Percentiles rank a stretch among this genome's conserved stretches.
Evolutionary conservation across 768 basidiomycete species (phyloP).

Genomic region (Tricholoma saponaceum): DNA sequence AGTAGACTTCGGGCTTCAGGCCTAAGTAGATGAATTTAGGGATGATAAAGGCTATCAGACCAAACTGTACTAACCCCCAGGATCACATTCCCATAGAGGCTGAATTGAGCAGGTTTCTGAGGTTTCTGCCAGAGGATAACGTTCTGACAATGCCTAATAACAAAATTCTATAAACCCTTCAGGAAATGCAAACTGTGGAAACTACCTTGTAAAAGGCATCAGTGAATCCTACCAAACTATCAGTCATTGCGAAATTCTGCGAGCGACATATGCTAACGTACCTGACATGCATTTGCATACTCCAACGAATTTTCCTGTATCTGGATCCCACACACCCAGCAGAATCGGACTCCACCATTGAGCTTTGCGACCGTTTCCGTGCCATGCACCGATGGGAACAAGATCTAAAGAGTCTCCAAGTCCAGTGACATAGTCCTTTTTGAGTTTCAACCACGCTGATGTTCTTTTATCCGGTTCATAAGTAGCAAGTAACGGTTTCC

Average conservation of each 20-base stretch:
- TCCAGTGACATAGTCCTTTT: slow-evolving; percentile 86
- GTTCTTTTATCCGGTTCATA: slow-evolving; percentile 91
- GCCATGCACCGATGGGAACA: slow-evolving; percentile 79
- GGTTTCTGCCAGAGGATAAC: slow-evolving; percentile 51
- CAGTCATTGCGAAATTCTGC: neutral
- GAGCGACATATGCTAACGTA: slow-evolving; percentile 26
- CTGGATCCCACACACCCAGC: slow-evolving; percentile 69
- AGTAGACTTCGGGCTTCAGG: slow-evolving; percentile 63
- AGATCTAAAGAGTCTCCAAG: slow-evolving; percentile 74
- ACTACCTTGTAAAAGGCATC: slow-evolving; percentile 77
- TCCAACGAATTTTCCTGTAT: slow-evolving; percentile 60
- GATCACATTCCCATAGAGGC: slow-evolving; percentile 58
- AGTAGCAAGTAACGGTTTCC: slow-evolving; percentile 74
- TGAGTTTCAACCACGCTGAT: slow-evolving; percentile 86
- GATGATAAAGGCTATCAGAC: slow-evolving; percentile 3
- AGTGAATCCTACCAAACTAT: slow-evolving; percentile 61
- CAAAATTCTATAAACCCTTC: slow-evolving; percentile 34
- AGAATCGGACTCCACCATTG: slow-evolving; percentile 92
- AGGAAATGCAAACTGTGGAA: neutral
- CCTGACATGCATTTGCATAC: slow-evolving; percentile 92
- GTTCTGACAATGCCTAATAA: slow-evolving; percentile 41
- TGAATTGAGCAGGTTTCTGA: slow-evolving; percentile 49
- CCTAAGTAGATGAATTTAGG: slow-evolving; percentile 31
- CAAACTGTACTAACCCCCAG: slow-evolving; percentile 46
- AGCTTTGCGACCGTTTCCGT: slow-evolving; percentile 86